A percentile compares a stretch with the other conserved stretches of the same genome.
phyloP scores from a whole-genome alignment of 1,139 yeast genomes.

The Meyerozyma athensensis region DNA sequence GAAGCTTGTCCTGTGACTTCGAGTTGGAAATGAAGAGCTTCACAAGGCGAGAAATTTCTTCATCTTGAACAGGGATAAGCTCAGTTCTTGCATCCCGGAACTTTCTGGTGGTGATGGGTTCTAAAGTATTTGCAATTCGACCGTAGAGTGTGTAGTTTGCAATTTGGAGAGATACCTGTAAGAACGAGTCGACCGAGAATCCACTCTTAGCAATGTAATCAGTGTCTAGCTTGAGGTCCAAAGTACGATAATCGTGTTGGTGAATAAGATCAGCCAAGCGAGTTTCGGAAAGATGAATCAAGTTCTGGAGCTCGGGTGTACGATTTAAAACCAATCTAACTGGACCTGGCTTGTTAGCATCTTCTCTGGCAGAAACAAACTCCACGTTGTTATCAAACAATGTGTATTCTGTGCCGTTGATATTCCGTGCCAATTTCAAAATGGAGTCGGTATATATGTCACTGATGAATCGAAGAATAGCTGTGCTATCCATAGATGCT shows the following conservation, averaged over 20 bases:
- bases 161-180: conserved; percentile 65
- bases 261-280: conserved; percentile 69
- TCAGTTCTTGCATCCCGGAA: conserved; percentile 68
- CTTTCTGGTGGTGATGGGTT: conserved; percentile 68
- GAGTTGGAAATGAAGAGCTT: conserved; percentile 57
- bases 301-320: conserved; percentile 39
- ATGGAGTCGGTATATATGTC: conserved; percentile 75
- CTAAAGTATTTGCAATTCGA: conserved; percentile 58
- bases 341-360: conserved; percentile 38
- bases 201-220: conserved; percentile 47
- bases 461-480: conserved; percentile 65
- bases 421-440: conserved; percentile 63
- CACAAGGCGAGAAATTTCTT: conserved; percentile 47
- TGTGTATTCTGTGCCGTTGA: conserved; percentile 67
- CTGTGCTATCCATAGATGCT: conserved; percentile 74
- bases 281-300: conserved; percentile 69
- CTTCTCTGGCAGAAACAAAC: conserved; percentile 34
- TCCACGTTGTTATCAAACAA: conserved; percentile 44
- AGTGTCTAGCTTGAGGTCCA: conserved; percentile 37
- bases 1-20: conserved; percentile 45
- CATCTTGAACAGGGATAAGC: conserved; percentile 60
- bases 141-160: conserved; percentile 75
- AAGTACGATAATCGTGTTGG: conserved; percentile 58
- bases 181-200: conserved; percentile 59
- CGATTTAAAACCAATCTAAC: conserved; percentile 44